Evolutionary conservation across 352 stramenopile species (phyloP).

Genomic region (Elongisporangium senticosum): DNA sequence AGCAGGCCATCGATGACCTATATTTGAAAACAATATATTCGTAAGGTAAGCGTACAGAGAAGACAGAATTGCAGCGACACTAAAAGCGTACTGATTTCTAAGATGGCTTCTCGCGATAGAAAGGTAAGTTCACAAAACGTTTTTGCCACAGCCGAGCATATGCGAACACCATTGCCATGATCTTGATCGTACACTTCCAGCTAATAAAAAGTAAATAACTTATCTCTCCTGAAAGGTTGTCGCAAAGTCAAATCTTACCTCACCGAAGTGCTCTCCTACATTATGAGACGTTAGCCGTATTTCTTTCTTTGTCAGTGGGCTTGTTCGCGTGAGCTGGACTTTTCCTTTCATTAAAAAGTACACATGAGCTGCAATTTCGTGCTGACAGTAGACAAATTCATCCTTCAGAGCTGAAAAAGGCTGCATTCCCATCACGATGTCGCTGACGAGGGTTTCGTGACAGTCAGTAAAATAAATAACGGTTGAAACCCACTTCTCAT

Average conservation of each 20-base stretch:
- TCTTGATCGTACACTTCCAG: conserved; percentile 80
- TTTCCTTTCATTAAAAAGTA: conserved; percentile 83
- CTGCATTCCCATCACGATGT: conserved; percentile 79
- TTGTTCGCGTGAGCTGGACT: conserved; percentile 52
- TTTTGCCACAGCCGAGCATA: conserved; percentile 73
- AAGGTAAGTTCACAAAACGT: conserved; percentile 79
- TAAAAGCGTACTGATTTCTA: conserved; percentile 55
- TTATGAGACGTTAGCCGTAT: conserved; percentile 33
- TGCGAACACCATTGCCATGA: conserved; percentile 77
- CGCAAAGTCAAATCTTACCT: conserved; percentile 24
- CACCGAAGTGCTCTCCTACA: conserved; percentile 75
- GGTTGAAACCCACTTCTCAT: conserved; percentile 59
- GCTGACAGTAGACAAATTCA: conserved; percentile 73
- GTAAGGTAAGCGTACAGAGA: not conserved
- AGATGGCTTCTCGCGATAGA: conserved; percentile 65
- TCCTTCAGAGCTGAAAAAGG: conserved; percentile 73
- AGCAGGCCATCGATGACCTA: conserved; percentile 68
- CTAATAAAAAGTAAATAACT: conserved; percentile 12
- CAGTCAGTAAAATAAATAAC: conserved; percentile 72
- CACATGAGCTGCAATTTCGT: conserved; percentile 80
- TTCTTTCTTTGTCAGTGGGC: conserved; percentile 35
- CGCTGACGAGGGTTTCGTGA: conserved; percentile 75
- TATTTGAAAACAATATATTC: conserved; percentile 1
- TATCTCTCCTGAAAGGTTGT: too few species aligned
- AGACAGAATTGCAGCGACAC: not conserved